Base-by-base conservation (phyloP, 2,329 filamentous ascomycete genomes). In the Curvularia lunata region DNA sequence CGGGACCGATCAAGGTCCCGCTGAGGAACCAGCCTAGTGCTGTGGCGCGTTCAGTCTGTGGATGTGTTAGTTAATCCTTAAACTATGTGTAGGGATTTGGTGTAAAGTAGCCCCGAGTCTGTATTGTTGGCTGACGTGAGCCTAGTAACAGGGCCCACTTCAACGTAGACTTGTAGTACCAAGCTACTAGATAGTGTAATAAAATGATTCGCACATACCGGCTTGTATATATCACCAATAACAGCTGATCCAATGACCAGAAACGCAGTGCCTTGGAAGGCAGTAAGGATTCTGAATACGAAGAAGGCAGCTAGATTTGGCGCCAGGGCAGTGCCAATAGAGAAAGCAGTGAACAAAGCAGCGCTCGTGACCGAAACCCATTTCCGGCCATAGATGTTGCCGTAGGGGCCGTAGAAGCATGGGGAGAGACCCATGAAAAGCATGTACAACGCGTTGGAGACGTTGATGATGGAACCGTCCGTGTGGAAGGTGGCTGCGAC, bases 361-460 rank as follows among this genome's bases (percentile, higher is more conserved):
- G 86, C 84, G 9, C 88, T 87, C 13, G 81, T 73, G 10, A 91
- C 76, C 30, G 84, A 86, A 7, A 86, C 88, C 76, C 76, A 79
- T 70, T 80, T 79, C 46, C 80, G 67, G 5, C 81, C 81, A 56
- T 80, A 83, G 1, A 80, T 78, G 42, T 78, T 78, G 4, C 77
- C 90, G 58, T 91, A 78, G 0, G 90, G 90, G 0, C 90, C 89
- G 84, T 88, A 93, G 52, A 92, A 83, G 9, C 87, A 83, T 1
- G 89, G 75, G 40, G 70, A 73, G 1, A 76, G 54, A 0, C 88
- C 90, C 89, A 92, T 93, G 65, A 88, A 87, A 4, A 88, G 75
- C 79, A 91, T 83, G 65, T 91, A 91, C n/a, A 89, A 76, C 0
- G 90, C 90, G 76, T 93, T 94, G 69, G 85, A 88, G 43, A 90